Conservation (phyloP, 441 rosid genomes). For the Bocquillonia castaneifolia region DNA sequence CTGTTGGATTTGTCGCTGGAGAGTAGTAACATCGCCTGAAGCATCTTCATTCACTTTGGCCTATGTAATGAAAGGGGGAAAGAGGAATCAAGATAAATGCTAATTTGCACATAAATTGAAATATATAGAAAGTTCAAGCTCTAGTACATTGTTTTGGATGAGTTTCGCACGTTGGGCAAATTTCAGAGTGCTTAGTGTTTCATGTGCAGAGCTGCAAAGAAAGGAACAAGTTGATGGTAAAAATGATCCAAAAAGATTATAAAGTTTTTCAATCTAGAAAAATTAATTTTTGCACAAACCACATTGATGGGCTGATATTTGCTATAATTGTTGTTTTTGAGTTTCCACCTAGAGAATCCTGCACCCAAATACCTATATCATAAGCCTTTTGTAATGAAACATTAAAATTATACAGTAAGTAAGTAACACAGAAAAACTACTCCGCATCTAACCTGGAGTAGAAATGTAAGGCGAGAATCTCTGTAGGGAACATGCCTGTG, state of each 20-base stretch:
- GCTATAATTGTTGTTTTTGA: slow-evolving; percentile 95
- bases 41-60: slow-evolving; percentile 97
- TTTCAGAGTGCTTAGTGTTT: slow-evolving; percentile 91
- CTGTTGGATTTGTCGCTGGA: slow-evolving; percentile 78
- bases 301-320: slow-evolving; percentile 86
- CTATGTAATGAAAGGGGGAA: slow-evolving; percentile 36
- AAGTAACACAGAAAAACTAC: background rate
- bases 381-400: slow-evolving; percentile 18
- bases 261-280: slow-evolving; percentile 15
- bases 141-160: slow-evolving; percentile 79
- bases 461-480: slow-evolving; percentile 94
- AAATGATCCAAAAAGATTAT: background rate
- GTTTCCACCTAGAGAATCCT: slow-evolving; percentile 97
- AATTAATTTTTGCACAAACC: slow-evolving; percentile 42
- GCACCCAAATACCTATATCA: slow-evolving; percentile 30
- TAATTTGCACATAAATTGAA: slow-evolving; percentile 12
- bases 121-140: slow-evolving; percentile 14
- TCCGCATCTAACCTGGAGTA: slow-evolving; percentile 68
- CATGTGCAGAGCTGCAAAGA: slow-evolving; percentile 70
- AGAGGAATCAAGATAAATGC: slow-evolving; percentile 8
- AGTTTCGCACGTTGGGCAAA: slow-evolving; percentile 97
- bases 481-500: slow-evolving; percentile 92
- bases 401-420: slow-evolving; percentile 12
- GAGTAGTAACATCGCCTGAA: slow-evolving; percentile 75
- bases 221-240: slow-evolving; percentile 6